Evolutionary conservation across 2,329 filamentous ascomycete species (phyloP).

Genomic region (Paramyrothecium sp.): DNA sequence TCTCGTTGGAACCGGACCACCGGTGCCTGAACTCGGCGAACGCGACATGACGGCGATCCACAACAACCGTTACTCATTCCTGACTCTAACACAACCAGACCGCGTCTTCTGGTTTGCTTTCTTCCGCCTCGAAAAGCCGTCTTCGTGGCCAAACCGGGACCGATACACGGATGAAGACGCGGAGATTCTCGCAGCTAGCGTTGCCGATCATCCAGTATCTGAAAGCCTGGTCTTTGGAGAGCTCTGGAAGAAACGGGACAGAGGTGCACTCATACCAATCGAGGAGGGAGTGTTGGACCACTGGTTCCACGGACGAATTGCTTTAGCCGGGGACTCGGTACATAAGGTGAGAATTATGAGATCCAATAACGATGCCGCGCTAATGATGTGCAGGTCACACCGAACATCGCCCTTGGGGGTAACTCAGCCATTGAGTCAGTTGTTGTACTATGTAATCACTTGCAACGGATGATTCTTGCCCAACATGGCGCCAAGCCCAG

Average conservation of each 20-base stretch:
- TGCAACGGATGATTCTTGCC: not conserved
- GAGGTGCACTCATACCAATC: conserved; percentile 20
- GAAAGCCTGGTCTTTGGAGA: conserved; percentile 28
- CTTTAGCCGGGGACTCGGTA: conserved; percentile 29
- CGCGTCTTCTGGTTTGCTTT: conserved; percentile 12
- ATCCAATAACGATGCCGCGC: not conserved
- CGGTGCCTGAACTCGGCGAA: conserved; percentile 8
- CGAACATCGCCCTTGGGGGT: conserved; percentile 24
- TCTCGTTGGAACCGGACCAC: conserved; percentile 7
- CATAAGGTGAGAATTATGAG: conserved; percentile 18
- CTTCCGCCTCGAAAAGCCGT: conserved; percentile 14
- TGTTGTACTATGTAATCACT: conserved; percentile 17
- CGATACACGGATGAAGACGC: conserved; percentile 29
- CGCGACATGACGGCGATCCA: conserved; percentile 8
- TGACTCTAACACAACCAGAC: conserved; percentile 4
- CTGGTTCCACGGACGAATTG: conserved; percentile 27
- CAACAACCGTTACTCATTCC: conserved; percentile 23
- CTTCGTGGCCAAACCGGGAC: conserved; percentile 18
- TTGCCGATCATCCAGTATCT: conserved; percentile 22
- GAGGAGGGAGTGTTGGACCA: conserved; percentile 28
- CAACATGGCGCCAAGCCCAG: not conserved
- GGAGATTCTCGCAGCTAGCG: conserved; percentile 19
- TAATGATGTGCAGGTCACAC: conserved; percentile 11
- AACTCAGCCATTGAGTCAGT: conserved; percentile 26
- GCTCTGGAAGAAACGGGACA: conserved; percentile 22